Percentiles rank a stretch among this genome's conserved stretches.
Conservation (phyloP, 2,329 filamentous ascomycete genomes). For the Epichloe scottii region DNA sequence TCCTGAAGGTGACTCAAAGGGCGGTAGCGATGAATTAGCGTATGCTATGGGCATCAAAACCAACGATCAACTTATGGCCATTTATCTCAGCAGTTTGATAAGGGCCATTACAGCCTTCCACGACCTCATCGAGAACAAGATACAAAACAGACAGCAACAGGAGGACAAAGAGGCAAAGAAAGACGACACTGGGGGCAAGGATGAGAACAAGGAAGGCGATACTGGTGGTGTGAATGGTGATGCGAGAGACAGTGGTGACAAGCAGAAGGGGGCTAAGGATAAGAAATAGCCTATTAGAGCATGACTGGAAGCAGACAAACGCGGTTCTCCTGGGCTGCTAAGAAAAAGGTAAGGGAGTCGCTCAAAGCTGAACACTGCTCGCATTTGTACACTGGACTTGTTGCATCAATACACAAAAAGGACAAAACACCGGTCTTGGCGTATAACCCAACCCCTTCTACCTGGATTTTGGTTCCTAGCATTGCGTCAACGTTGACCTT, state of each 20-base stretch:
- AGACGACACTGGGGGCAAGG: constrained; percentile 49
- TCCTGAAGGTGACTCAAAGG: constrained; percentile 53
- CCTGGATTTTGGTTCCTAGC: neutral
- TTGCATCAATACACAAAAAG: neutral
- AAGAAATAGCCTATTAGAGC: constrained; percentile 22
- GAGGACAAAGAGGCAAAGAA: constrained; percentile 90
- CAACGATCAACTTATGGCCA: constrained; percentile 97
- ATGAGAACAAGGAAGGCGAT: constrained; percentile 42
- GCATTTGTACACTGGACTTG: neutral
- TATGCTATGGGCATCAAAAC: constrained; percentile 98
- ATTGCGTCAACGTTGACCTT: neutral
- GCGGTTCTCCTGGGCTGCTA: neutral
- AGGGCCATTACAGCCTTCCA: constrained; percentile 97
- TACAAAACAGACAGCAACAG: constrained; percentile 93
- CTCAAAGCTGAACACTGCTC: neutral
- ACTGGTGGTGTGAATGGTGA: constrained; percentile 27
- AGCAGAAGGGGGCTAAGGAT: constrained; percentile 47
- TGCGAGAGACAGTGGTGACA: constrained; percentile 37
- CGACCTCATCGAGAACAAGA: constrained; percentile 99
- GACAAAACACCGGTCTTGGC: neutral
- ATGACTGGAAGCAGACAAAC: neutral
- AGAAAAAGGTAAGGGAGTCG: neutral
- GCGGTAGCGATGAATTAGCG: constrained; percentile 71
- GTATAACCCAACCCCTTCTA: neutral
- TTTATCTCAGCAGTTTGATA: constrained; percentile 94